Evolutionary conservation across 768 basidiomycete species (phyloP), one percentile per base, ranked within the genome.

Genomic region (Pleurotus eryngii): DNA sequence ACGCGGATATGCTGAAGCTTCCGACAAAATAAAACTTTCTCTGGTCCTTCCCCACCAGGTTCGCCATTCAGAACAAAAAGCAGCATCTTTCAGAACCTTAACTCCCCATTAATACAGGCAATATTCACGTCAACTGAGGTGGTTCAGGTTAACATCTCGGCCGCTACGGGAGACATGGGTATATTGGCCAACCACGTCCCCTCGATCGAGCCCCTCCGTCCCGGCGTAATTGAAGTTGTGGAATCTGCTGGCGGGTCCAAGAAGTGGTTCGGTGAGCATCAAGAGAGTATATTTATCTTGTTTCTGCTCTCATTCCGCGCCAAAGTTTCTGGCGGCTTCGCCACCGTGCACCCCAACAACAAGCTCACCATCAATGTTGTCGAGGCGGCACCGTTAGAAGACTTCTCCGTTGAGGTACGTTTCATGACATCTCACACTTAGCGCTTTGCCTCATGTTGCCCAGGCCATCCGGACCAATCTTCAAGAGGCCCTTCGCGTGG

Each of bases 151-250:
- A 98, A 98, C 77, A 77, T 98, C 65, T 78, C 95, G 37, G 97
- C 95, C 40, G 92, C 87, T 56, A 87, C 92, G 3, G 97, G 97
- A 67, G 95, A 98, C 75, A 98, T 98, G 95, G 97, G 97, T 80
- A 92, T 99, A 66, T 87, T 99, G 59, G 93, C 96, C 65, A 97
- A 96, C 82, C 97, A 99, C 76, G 95, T 98, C 56, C 89, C 97
- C 27, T 90, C 94, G n/a, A 90, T 98, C 58, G 97, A 99, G 73
- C 82, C 96, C 48, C 81, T 99, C 55, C 90, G 92, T 68, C 90
- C 97, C 42, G 97, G 97, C 70, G 81, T 98, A 57, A 79, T 99
- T 54, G 97, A 99, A 74, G 89, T 99, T 64, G 84, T 98, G 62
- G 96, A 98, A 76, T 76, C 85, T 9, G 80, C 78, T 51, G 83